Base-by-base conservation (phyloP, 352 stramenopile genomes). In the Pythium apleroticum region DNA sequence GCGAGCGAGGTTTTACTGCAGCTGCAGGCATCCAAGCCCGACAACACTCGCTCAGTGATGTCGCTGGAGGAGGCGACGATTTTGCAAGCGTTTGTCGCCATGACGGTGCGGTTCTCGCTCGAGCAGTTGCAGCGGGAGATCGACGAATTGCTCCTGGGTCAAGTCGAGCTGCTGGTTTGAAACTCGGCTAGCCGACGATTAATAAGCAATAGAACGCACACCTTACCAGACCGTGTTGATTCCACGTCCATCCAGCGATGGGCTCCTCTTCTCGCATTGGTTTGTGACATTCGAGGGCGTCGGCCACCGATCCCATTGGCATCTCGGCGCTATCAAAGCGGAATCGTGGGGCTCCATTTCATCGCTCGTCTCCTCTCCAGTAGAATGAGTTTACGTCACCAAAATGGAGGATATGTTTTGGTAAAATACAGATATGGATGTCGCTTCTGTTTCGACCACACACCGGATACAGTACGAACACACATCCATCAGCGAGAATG, bases 341-440 rank as follows among this genome's bases (percentile, higher is more conserved):
- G n/a, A n/a, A n/a, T n/a, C n/a, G n/a, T n/a, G n/a, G n/a, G n/a
- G n/a, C n/a, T n/a, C n/a, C n/a, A n/a, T n/a, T n/a, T n/a, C n/a
- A n/a, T n/a, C n/a, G n/a, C n/a, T n/a, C n/a, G n/a, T n/a, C n/a
- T n/a, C n/a, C n/a, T n/a, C n/a, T n/a, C n/a, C n/a, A n/a, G n/a
- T n/a, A n/a, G n/a, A n/a, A n/a, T n/a, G n/a, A n/a, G n/a, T n/a
- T n/a, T n/a, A n/a, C n/a, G n/a, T n/a, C n/a, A n/a, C n/a, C n/a
- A n/a, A 63, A 63, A 63, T 19, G n/a, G 43, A 53, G 39, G 57
- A 65, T 65, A 57, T 57, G 57, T 56, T 65, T 57, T 20, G 11
- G 41, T 41, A 39, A 57, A 41, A 49, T 57, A 52, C 48, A 27
- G 30, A 4, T n/a, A 30, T 33, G 25, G 28, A 14, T 11, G 14